phyloP scores from a whole-genome alignment of 768 basidiomycete genomes.

The Leccinum subtestaceum region DNA sequence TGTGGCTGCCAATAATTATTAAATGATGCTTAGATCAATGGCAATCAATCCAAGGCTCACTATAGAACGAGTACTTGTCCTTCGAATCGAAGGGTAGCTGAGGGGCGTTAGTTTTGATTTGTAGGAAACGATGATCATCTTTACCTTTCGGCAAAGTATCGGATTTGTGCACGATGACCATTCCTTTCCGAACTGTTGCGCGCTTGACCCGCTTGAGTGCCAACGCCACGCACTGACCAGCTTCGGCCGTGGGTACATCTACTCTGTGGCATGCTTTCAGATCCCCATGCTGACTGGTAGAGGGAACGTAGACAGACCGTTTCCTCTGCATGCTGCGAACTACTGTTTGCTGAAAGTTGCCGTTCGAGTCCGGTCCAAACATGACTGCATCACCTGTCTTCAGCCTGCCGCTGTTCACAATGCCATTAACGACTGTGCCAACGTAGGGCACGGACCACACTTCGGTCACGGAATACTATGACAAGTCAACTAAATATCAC shows the following conservation, averaged over 20 bases:
- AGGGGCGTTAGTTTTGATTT: background rate
- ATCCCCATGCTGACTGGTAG: background rate
- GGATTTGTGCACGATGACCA: constrained; percentile 84
- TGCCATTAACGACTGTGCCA: constrained; percentile 82
- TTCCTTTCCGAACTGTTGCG: constrained; percentile 84
- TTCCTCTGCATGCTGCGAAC: constrained; percentile 95
- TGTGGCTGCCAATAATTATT: constrained; percentile 54
- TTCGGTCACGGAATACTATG: constrained; percentile 79
- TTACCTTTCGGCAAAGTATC: constrained; percentile 76
- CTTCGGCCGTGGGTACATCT: constrained; percentile 80
- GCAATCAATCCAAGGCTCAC: constrained; percentile 42
- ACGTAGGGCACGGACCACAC: constrained; percentile 88
- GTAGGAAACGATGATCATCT: constrained; percentile 3
- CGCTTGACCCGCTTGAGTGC: constrained; percentile 88
- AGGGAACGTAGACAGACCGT: constrained; percentile 46
- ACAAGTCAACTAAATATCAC: constrained; percentile 11
- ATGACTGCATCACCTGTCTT: constrained; percentile 80
- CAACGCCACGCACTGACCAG: constrained; percentile 92
- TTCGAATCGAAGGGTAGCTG: constrained; percentile 83
- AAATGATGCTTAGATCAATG: constrained; percentile 3
- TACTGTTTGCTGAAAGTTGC: constrained; percentile 75
- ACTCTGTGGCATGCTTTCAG: constrained; percentile 47
- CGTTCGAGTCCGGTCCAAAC: constrained; percentile 90
- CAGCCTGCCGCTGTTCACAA: constrained; percentile 70
- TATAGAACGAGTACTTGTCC: constrained; percentile 93